Conservation (phyloP, 352 stramenopile species). For the Pythium brachiatum region DNA sequence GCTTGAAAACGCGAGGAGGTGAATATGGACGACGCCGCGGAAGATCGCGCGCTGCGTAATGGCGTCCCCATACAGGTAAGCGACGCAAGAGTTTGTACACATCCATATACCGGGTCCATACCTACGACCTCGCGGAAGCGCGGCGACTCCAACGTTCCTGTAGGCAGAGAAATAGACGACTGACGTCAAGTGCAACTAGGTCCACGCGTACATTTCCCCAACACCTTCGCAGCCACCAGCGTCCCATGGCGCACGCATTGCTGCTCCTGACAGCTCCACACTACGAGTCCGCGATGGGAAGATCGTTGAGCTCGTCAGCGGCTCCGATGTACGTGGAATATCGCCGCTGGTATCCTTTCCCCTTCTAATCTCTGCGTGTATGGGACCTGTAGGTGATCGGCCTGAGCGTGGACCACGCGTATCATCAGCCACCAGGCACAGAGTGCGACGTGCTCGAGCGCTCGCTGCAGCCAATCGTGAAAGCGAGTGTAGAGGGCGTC, state of each 20-base stretch:
- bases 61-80: slow-evolving; percentile 22
- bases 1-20: background rate
- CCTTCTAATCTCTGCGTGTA: background rate
- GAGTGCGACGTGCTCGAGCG: slow-evolving; percentile 47
- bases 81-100: background rate
- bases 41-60: slow-evolving; percentile 11
- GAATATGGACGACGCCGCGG: slow-evolving; percentile 14
- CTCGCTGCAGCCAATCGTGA: slow-evolving; percentile 37
- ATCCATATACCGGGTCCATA: background rate
- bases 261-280: slow-evolving; percentile 28
- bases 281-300: slow-evolving; percentile 48
- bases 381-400: slow-evolving; percentile 21
- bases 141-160: background rate
- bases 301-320: slow-evolving; percentile 31
- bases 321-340: slow-evolving; percentile 28
- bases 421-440: slow-evolving; percentile 30
- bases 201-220: slow-evolving; percentile 22
- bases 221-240: background rate
- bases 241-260: background rate
- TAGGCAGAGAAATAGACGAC: background rate
- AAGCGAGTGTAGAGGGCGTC: slow-evolving; percentile 49
- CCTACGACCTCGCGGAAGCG: background rate
- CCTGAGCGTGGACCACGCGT: slow-evolving; percentile 39
- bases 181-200: background rate
- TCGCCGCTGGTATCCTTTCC: background rate